Evolutionary conservation across 2,329 filamentous ascomycete genomes (phyloP).

Genomic region (Pseudopyrenochaeta lycopersici): DNA sequence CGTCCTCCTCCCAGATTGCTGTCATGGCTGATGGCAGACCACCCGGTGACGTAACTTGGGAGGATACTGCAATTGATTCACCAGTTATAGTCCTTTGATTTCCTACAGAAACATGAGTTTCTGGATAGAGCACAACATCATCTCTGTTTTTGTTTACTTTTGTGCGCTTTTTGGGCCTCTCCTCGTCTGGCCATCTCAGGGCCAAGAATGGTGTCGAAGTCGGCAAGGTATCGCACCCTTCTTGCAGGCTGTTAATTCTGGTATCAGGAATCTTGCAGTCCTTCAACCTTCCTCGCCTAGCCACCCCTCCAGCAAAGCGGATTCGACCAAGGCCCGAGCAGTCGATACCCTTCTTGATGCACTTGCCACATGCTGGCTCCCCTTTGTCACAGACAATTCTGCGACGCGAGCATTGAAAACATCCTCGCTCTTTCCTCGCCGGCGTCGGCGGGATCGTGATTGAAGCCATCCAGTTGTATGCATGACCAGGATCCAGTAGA

Average conservation of each 20-base stretch:
- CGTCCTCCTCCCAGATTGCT: neutral
- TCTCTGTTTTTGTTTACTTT: neutral
- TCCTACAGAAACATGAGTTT: neutral
- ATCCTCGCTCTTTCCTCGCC: constrained; percentile 28
- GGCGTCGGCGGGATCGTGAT: too few relatives aligned
- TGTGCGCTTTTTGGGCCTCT: neutral
- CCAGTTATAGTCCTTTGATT: too few relatives aligned
- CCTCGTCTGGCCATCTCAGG: constrained; percentile 8
- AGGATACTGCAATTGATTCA: too few relatives aligned
- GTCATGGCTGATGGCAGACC: too few relatives aligned
- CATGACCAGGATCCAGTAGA: too few relatives aligned
- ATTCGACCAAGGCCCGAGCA: constrained; percentile 53
- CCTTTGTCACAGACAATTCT: constrained; percentile 53
- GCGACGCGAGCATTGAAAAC: constrained; percentile 50
- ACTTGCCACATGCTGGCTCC: constrained; percentile 52
- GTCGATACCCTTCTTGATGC: constrained; percentile 48
- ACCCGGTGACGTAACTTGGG: too few relatives aligned
- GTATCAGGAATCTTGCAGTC: constrained; percentile 20
- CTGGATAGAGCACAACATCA: neutral
- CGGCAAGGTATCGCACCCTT: neutral
- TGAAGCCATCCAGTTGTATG: too few relatives aligned
- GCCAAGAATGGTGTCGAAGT: neutral
- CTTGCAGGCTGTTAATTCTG: neutral
- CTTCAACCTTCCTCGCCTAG: constrained; percentile 25
- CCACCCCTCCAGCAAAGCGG: constrained; percentile 46